Evolutionary conservation across 139 green algal genomes (phyloP).

Genomic region (Eudorina sp.): DNA sequence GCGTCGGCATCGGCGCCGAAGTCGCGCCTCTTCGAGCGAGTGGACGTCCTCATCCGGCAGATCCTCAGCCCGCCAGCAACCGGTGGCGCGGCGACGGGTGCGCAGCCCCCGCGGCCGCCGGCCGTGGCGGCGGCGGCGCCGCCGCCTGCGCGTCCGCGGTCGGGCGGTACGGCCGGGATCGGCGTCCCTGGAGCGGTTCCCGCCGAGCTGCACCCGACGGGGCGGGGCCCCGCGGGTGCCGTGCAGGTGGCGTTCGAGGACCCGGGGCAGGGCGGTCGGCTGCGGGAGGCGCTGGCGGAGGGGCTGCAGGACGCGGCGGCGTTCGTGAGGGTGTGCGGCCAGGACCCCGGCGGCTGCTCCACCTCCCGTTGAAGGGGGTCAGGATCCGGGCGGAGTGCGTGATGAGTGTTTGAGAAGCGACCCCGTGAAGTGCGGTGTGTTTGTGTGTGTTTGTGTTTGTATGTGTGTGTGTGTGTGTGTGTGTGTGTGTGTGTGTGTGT

Average conservation of each 20-base stretch:
- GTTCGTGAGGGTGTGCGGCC: background rate
- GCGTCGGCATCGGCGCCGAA: too few relatives aligned
- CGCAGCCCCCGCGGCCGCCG: background rate
- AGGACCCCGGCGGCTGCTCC: background rate
- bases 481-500: too few relatives aligned
- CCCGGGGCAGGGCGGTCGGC: background rate
- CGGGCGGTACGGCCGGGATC: background rate
- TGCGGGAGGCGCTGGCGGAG: background rate
- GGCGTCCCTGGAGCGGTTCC: too few relatives aligned
- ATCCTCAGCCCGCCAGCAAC: background rate
- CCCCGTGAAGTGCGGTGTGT: too few relatives aligned
- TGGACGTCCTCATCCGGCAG: slow-evolving; percentile 1
- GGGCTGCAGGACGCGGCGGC: background rate
- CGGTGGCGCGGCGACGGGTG: background rate
- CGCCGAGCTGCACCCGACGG: too few relatives aligned
- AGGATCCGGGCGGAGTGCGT: too few relatives aligned
- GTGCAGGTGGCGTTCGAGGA: background rate
- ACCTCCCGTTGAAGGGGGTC: too few relatives aligned
- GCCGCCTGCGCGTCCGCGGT: background rate
- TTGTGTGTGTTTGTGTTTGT: too few relatives aligned
- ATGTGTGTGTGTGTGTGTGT: too few relatives aligned
- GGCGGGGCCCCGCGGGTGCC: background rate
- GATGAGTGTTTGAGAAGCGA: too few relatives aligned
- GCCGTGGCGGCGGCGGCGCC: background rate
- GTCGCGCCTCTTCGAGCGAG: background rate